A percentile compares a stretch with the other conserved stretches of the same genome.
phyloP scores from a whole-genome alignment of 176 grass and related monocot species.

The Echinochloa phyllopogon region DNA sequence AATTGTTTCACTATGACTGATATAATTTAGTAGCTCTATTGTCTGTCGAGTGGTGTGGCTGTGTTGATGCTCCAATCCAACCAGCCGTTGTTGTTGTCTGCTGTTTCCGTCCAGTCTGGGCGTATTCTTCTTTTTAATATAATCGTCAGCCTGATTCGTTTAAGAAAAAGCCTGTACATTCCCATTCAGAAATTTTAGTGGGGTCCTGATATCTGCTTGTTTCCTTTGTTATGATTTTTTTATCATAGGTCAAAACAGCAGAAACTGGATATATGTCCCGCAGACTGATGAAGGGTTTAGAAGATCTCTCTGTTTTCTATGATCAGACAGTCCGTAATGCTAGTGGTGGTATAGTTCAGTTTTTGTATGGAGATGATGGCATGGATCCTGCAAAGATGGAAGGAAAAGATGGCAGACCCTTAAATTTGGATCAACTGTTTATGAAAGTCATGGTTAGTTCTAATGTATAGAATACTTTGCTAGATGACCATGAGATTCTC shows the following conservation, averaged over 20 bases:
- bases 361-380: constrained; percentile 97
- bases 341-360: constrained; percentile 90
- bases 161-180: neutral
- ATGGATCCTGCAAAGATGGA: constrained; percentile 99
- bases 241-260: constrained; percentile 92
- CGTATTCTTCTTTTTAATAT: too few relatives aligned
- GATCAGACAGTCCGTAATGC: constrained; percentile 93
- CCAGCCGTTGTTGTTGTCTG: too few relatives aligned
- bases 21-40: too few relatives aligned
- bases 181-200: constrained; percentile 24
- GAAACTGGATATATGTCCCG: constrained; percentile 99
- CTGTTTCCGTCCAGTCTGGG: too few relatives aligned
- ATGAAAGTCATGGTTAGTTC: constrained; percentile 96
- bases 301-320: constrained; percentile 95
- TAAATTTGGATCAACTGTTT: constrained; percentile 96
- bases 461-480: neutral
- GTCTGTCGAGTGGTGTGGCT: too few relatives aligned
- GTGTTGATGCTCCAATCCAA: too few relatives aligned
- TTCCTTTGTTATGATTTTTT: constrained; percentile 33
- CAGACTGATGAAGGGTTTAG: constrained; percentile 95
- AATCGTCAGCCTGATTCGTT: too few relatives aligned
- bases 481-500: constrained; percentile 35
- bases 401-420: constrained; percentile 79
- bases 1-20: too few relatives aligned
- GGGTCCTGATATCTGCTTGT: constrained; percentile 28